Evolutionary conservation across 306 rosid species (phyloP).

Genomic region (Amphicarpaea edgeworthii): DNA sequence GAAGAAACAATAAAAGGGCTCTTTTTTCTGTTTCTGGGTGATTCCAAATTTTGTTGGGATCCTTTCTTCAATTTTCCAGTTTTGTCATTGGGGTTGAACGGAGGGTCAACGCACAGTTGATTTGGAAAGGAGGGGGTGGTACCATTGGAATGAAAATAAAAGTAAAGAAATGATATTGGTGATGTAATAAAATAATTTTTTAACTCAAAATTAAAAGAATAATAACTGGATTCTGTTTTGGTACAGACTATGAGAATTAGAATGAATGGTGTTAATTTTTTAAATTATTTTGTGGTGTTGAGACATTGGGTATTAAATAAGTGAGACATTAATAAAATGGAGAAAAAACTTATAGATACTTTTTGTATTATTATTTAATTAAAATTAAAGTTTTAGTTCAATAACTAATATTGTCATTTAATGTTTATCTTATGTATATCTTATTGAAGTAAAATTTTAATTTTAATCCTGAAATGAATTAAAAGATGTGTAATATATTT

Average conservation of each 20-base stretch:
- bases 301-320: slow-evolving; percentile 1
- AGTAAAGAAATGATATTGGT: background rate
- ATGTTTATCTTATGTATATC: background rate
- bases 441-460: background rate
- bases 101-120: slow-evolving; percentile 3
- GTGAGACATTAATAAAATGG: background rate
- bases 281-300: background rate
- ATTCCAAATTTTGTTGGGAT: slow-evolving; percentile 38
- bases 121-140: background rate
- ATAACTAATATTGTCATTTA: background rate
- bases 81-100: background rate
- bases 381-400: background rate
- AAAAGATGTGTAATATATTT: background rate
- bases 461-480: background rate
- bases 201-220: background rate
- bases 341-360: background rate
- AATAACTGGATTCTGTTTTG: too few species aligned
- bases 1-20: slow-evolving; percentile 2
- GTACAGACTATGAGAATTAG: too few species aligned
- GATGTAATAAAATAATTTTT: background rate
- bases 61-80: slow-evolving; percentile 45
- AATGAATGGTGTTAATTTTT: background rate
- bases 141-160: background rate
- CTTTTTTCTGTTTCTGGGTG: background rate
- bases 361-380: background rate